Base-by-base conservation (phyloP, 2,329 filamentous ascomycete genomes). In the Dactylellina leptospora region DNA sequence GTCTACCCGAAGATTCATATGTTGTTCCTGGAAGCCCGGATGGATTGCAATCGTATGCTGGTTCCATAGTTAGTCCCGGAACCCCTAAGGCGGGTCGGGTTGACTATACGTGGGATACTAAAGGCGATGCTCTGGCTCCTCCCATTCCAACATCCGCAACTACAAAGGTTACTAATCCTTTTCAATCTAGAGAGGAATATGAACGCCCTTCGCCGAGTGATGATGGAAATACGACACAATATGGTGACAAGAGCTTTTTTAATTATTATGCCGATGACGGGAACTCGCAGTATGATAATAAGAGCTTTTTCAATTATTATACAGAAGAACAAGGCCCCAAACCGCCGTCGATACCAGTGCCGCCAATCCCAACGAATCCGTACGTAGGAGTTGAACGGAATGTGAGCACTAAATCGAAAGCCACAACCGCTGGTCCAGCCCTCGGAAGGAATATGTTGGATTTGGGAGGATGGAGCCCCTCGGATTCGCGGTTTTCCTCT, bases 241-340 rank as follows among this genome's bases (percentile, higher is more conserved):
- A 72, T 22, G 68, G 64, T 42, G 54, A 58, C 38, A 62, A 50
- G 44, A 71, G 66, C 16, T 56, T 71, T 56, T 71, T 71, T 22
- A 71, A 71, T 27, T 71, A 62, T 42, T 71, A 71, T 20, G 44
- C 58, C 20, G 68, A 60, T 20, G 68, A 56, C 16, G 18, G 20
- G 8, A 50, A 50, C 30, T 63, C 66, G 10, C 51, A 54, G 4
- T 63, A 71, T 11, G 66, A 63, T n/a, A 62, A 70, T 16, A 54
- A 48, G 30, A 70, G 64, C n/a, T 54, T 70, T 51, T 70, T 70
- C 30, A 70, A 70, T 27, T 70, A 61, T 28, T 70, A 70, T 38
- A 36, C 56, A 9, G 30, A 36, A 25, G 64, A 62, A 25, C 36
- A 55, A 33, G 20, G 18, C 10, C 23, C 56, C 3, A 25, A 20